Evolutionary conservation across 1,284 basidiomycete genomes (phyloP), one percentile per base, ranked within the genome.

Genomic region (Anthracocystis panici-leucophaei): DNA sequence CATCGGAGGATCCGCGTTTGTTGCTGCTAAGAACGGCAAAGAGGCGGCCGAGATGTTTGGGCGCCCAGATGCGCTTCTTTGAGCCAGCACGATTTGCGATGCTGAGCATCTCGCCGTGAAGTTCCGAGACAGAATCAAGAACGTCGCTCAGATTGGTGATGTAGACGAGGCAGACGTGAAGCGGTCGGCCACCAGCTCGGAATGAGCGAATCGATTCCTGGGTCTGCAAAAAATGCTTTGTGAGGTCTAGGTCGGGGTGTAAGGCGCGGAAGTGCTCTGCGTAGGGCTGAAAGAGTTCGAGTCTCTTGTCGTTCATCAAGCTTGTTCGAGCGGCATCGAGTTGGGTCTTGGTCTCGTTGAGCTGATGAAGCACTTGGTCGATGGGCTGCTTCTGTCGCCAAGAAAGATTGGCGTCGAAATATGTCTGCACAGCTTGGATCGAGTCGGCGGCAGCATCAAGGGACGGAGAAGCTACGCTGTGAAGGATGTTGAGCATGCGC

Each of bases 91-190:
- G 88, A 52, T 77, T 70, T 12, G 86, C 86, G 12, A 88, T 86
- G 31, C 78, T 71, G 41, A 86, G 85, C 31, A 91, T 84, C 20
- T 80, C 83, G 56, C 88, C 87, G 66, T 89, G 84, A 27, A 90
- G 81, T 3, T 83, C 73, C 44, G 89, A 84, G 54, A 89, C 80
- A 20, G 87, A 87, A 40, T 88, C 87, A 23, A 85, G 85, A 20
- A 87, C 83, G 46, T 85, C 83, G 27, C 88, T 65, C 27, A 90
- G 75, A 64, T 88, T 88, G 48, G 88, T 83, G 38, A 87, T 83
- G 66, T 88, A 89, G 11, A 88, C 87, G 75, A 88, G 88, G 40
- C 87, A 84, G 48, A 89, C 66, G 75, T 88, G 87, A 18, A 90
- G 84, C 21, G 87, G 86, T 75, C 57, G 88, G 79, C 65, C 89